These are phyloP conservation scores for Cyclostephanos tholiformis DNA, from an alignment of 108 stramenopile species.

Conservation along the genomic window DNA sequence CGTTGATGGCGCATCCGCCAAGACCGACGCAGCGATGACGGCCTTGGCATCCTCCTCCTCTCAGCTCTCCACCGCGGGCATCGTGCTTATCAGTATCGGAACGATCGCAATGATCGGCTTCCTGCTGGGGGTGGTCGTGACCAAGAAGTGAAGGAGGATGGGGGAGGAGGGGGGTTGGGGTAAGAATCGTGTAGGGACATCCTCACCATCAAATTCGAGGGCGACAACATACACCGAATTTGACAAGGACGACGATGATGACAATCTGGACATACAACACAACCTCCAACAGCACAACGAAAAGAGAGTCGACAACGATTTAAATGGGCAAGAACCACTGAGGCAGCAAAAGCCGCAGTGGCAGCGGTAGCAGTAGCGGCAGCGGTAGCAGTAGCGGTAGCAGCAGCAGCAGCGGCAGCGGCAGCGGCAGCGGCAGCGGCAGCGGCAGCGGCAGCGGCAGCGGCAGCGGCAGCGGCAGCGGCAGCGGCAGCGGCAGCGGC, in stretches of 20 bases:
- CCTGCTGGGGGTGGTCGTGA: conserved; percentile 9
- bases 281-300: not conserved
- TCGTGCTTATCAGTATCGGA: conserved; percentile 1
- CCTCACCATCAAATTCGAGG: not conserved
- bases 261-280: conserved; percentile 33
- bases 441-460: too few relatives aligned
- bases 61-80: conserved; percentile 18
- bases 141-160: not conserved
- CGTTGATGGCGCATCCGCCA: not conserved
- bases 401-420: too few relatives aligned
- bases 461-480: too few relatives aligned
- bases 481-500: too few relatives aligned
- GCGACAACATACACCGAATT: conserved; percentile 32
- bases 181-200: not conserved
- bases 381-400: too few relatives aligned
- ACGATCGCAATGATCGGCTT: conserved; percentile 2
- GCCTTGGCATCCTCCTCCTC: not conserved
- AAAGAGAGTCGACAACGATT: conserved; percentile 5
- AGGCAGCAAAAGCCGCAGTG: too few relatives aligned
- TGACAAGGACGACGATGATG: conserved; percentile 16
- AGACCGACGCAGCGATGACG: not conserved
- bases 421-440: too few relatives aligned
- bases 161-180: not conserved
- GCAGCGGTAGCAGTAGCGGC: too few relatives aligned
- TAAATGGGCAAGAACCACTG: too few relatives aligned